Evolutionary conservation across 164 flowering plant species (phyloP).

Genomic region (Magnolia kwangsiensis): DNA sequence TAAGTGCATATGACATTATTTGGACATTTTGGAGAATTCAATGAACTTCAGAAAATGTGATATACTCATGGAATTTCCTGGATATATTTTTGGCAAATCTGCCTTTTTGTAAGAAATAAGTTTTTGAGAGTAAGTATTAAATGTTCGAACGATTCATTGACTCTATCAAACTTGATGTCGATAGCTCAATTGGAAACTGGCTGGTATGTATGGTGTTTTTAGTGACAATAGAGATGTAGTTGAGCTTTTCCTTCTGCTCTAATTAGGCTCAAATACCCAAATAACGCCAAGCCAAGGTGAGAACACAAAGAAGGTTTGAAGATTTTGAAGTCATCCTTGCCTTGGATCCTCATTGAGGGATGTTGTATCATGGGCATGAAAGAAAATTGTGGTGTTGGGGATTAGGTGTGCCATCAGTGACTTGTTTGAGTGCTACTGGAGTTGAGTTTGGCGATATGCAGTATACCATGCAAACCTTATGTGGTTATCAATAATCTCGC

Average conservation of each 20-base stretch:
- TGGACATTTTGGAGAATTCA: too few relatives aligned
- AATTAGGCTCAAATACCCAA: not conserved
- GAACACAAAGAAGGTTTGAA: too few relatives aligned
- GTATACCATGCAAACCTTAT: not conserved
- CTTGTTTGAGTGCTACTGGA: not conserved
- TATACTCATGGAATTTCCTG: too few relatives aligned
- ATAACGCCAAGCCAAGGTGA: too few relatives aligned
- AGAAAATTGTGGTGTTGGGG: not conserved
- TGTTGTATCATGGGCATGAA: not conserved
- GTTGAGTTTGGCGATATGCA: not conserved
- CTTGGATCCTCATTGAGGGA: not conserved
- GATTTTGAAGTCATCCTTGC: not conserved
- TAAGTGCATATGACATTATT: too few relatives aligned
- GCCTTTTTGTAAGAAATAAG: too few relatives aligned
- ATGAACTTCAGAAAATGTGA: too few relatives aligned
- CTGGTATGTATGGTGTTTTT: not conserved
- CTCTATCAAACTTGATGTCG: too few relatives aligned
- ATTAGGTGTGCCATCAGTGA: not conserved
- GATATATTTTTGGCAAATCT: too few relatives aligned
- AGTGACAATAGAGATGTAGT: not conserved
- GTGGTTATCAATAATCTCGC: not conserved
- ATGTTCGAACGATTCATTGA: too few relatives aligned
- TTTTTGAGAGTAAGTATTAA: too few relatives aligned
- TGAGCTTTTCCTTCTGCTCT: not conserved
- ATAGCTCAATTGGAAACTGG: not conserved